Evolutionary conservation across 345 rosid species (phyloP), one percentile per base, ranked within the genome.

Genomic region (Aquilaria yunnanensis): DNA sequence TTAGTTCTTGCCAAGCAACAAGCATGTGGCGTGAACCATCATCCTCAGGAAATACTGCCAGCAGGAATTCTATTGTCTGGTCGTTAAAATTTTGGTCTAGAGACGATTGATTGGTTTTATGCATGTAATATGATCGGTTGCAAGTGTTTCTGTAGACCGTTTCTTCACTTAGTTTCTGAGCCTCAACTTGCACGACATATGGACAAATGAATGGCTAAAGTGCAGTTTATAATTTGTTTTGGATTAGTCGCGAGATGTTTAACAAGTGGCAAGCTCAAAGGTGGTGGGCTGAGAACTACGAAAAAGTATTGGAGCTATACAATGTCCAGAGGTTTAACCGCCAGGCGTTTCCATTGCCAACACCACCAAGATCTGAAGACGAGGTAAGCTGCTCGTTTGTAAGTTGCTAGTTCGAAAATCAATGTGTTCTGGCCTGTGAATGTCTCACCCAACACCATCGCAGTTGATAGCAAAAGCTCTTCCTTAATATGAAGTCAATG

Each of bases 231-330:
- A 37, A 37, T 70, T 53, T 62, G 73, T 10, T 23, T 63, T 67
- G 81, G 68, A 70, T 59, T 64, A 94, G 97, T 73, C 93, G 96
- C 51, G 99, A 95, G 57, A 83, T 84, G 91, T 95, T 88, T 72
- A 89, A 91, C 82, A 95, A 95, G 72, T 72, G 81, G 88, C 96
- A 88, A 85, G 99, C 99, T 70, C 99, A 95, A 64, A 67, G 85
- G 67, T 95, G 99, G 97, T 95, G 99, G 99, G 85, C 96, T 23
- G 99, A 91, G 83, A 91, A 91, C 74, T 91, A 86, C 55, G 99
- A 91, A 72, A 85, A 77, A 70, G 87, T 94, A 65, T 90, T 82
- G 93, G 99, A 94, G 72, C 96, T 94, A 33, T 88, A 94, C 82
- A 91, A 94, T 73, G 99, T 94, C 51, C 96, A 94, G 77, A 91